Evolutionary conservation across 495 filamentous ascomycete genomes (phyloP), one percentile per base, ranked within the genome.

Genomic region (Hyaloscypha bicolor): DNA sequence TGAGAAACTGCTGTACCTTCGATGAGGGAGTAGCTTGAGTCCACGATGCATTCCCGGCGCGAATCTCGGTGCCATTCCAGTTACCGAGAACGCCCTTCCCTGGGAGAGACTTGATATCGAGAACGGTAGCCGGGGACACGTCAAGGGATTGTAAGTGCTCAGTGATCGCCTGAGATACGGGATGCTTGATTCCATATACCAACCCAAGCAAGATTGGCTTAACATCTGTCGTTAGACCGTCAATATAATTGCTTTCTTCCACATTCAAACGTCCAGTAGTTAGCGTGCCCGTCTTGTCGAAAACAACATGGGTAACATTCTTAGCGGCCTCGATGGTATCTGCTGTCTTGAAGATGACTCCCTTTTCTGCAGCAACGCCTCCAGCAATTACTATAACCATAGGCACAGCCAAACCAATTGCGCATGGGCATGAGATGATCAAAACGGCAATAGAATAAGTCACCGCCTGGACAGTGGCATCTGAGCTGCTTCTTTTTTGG

Each of bases 201-300:
- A 92, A 70, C 9, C 80, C 83, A 9, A 84, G 72, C 9, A 85
- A 73, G 68, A 60, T n/a, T 6, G 12, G 19, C 42, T 16, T 2
- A 56, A 29, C 35, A 9, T 8, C 30, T 30, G 53, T 70, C 6
- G 62, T 71, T 32, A 56, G 68, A 2, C 70, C 64, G 69, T 79
- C 25, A 25, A 25, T 2, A 25, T 25, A 25, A 78, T 19, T 81
- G 72, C 39, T 84, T 77, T 0, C 51, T 65, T 3, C 75, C 75
- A 93, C 85, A 6, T 74, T 66, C 0, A 92, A 77, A 39, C 81
- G 82, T 0, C 88, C 90, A 56, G 81, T 75, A 0, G 92, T 93
- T 0, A 94, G 74, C 3, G 91, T 95, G 0, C 92, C 92, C 0
- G 91, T 94, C 75, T 94, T 94, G 80, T 93, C 92, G 69, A 95